phyloP scores from a whole-genome alignment of 1,139 yeast genomes.

The Kluyveromyces sp. region DNA sequence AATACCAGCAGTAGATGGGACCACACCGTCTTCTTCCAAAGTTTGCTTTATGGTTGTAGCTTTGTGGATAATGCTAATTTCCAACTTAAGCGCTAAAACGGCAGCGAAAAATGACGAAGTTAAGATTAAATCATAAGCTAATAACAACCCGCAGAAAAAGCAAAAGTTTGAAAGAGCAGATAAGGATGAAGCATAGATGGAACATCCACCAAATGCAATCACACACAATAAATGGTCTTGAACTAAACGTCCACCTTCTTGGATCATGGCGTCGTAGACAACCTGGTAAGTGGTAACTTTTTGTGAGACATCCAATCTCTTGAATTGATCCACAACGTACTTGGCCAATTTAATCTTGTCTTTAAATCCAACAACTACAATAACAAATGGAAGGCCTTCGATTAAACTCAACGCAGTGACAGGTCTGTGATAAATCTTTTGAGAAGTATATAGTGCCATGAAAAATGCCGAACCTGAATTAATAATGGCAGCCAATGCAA shows the following conservation, averaged over 20 bases:
- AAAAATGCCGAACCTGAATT: slow-evolving; percentile 83
- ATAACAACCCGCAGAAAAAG: slow-evolving; percentile 63
- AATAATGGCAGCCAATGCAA: slow-evolving; percentile 72
- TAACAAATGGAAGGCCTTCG: slow-evolving; percentile 91
- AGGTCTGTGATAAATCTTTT: slow-evolving; percentile 38
- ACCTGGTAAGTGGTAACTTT: slow-evolving; percentile 32
- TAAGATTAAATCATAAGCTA: slow-evolving; percentile 65
- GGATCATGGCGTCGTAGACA: slow-evolving; percentile 50
- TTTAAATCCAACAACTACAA: slow-evolving; percentile 88
- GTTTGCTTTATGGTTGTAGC: slow-evolving; percentile 75
- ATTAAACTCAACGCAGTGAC: slow-evolving; percentile 72
- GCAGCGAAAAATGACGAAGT: slow-evolving; percentile 83
- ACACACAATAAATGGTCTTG: slow-evolving; percentile 77
- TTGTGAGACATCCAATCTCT: slow-evolving; percentile 28
- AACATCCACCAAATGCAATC: slow-evolving; percentile 59
- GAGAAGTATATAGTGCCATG: slow-evolving; percentile 67
- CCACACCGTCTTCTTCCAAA: slow-evolving; percentile 89
- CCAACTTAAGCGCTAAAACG: slow-evolving; percentile 79
- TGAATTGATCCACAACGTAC: slow-evolving; percentile 30
- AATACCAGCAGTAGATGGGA: slow-evolving; percentile 63
- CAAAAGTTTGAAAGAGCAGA: slow-evolving; percentile 81
- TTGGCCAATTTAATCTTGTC: slow-evolving; percentile 74
- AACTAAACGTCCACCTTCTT: slow-evolving; percentile 62
- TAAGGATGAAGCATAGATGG: slow-evolving; percentile 62
- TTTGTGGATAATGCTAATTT: slow-evolving; percentile 81